Conservation (phyloP, 2,329 filamentous ascomycete species). For the Venturia oleaginea region DNA sequence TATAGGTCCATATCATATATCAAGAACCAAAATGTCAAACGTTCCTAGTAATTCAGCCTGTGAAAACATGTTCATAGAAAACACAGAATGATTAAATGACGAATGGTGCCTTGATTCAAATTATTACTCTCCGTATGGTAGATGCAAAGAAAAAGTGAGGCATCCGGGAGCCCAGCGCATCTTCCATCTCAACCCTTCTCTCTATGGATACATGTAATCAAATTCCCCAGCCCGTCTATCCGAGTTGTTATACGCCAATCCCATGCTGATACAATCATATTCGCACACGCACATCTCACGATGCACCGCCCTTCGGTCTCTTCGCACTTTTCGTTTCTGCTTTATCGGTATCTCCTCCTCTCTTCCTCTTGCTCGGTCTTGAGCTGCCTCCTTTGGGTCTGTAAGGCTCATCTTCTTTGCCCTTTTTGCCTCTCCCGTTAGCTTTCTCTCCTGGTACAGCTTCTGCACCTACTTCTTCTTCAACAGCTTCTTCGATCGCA, state of each 20-base stretch:
- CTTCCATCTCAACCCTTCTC: neutral
- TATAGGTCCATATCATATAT: no score
- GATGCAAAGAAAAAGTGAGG: no score
- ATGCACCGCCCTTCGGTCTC: constrained; percentile 1
- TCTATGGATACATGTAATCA: neutral
- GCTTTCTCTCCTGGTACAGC: constrained; percentile 22
- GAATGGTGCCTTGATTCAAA: no score
- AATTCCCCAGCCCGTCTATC: neutral
- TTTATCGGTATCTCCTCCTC: constrained; percentile 2
- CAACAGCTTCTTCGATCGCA: constrained; percentile 27
- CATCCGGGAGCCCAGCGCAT: no score
- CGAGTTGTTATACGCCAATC: neutral
- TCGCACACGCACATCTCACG: neutral
- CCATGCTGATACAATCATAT: neutral
- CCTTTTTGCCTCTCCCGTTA: constrained; percentile 25
- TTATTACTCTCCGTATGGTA: no score
- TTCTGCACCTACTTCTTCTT: constrained; percentile 31
- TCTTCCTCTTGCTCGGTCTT: constrained; percentile 33
- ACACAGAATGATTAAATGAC: no score
- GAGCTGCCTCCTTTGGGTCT: constrained; percentile 40
- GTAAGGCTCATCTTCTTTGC: constrained; percentile 36
- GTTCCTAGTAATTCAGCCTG: no score
- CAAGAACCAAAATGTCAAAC: no score
- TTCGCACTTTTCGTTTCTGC: neutral
- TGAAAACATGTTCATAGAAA: no score